phyloP scores from a whole-genome alignment of 352 stramenopile genomes.

The Globisporangium lucens region DNA sequence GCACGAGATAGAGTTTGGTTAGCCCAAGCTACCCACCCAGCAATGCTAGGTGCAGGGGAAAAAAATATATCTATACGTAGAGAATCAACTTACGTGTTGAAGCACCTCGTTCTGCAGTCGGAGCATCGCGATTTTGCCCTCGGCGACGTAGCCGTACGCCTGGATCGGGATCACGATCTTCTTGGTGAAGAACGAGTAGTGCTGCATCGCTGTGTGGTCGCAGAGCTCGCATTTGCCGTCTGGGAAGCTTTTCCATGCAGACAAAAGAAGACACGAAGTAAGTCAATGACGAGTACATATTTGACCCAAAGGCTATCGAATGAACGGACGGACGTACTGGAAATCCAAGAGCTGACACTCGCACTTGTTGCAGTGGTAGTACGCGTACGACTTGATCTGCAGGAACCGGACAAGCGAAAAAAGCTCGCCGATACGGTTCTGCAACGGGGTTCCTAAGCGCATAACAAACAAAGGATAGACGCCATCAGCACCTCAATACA shows the following conservation, averaged over 20 bases:
- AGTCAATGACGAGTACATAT: too few relatives aligned
- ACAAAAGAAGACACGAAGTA: constrained; percentile 20
- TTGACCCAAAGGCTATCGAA: too few relatives aligned
- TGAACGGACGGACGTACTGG: constrained; percentile 48
- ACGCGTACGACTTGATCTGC: constrained; percentile 95
- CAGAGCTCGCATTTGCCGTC: constrained; percentile 90
- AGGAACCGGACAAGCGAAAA: constrained; percentile 98
- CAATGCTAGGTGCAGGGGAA: background rate
- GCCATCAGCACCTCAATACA: background rate
- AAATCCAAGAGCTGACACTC: constrained; percentile 96
- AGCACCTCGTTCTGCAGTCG: constrained; percentile 93
- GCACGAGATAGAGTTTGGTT: background rate
- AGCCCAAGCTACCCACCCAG: background rate
- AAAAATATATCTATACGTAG: background rate
- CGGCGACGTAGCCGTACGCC: constrained; percentile 90
- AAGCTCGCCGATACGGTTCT: constrained; percentile 93
- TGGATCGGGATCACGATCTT: constrained; percentile 99
- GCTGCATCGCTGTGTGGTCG: constrained; percentile 91
- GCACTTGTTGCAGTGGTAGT: constrained; percentile 97
- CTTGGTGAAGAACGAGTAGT: constrained; percentile 99
- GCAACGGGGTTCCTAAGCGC: constrained; percentile 85
- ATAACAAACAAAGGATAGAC: background rate
- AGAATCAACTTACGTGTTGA: constrained; percentile 63
- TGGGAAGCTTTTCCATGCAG: constrained; percentile 39
- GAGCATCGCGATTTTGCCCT: constrained; percentile 95